Evolutionary conservation across 352 stramenopile genomes (phyloP), one percentile per base, ranked within the genome.

Genomic region (Phytophthora kernoviae): DNA sequence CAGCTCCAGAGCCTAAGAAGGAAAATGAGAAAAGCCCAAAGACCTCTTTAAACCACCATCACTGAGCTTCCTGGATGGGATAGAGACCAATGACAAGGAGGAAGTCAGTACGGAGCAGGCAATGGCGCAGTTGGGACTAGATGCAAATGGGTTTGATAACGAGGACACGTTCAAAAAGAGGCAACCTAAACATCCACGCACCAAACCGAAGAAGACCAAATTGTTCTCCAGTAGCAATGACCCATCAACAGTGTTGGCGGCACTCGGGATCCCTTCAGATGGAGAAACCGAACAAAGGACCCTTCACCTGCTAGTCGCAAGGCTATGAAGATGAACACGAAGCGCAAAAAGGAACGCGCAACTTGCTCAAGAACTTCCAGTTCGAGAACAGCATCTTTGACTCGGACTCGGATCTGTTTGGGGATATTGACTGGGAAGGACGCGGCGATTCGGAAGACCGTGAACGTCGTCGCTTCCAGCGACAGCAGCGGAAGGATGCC

Each of bases 351-450:
- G 76, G 80, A 30, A 74, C 77, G 1, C 84, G 81, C 48, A 84
- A 77, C 37, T 39, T 91, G 54, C 63, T 93, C 22, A 75, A 92
- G 68, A 89, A 87, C 41, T 92, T 95, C 66, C 83, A 90, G 65
- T 93, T 94, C 44, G 87, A 95, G 59, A 91, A 93, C 71, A 93
- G 81, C 56, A 79, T 95, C 15, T 95, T 95, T 39, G 83, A 87
- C 59, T 68, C 65, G 11, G 71, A 82, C 17, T 63, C 73, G 27
- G 77, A 88, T 43, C 58, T 93, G 27, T 95, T 95, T 61, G 73
- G 76, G 6, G 77, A 95, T 46, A 73, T 95, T 6, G 74, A 93
- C 41, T 95, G 86, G 86, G 74, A 87, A 12, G 77, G 78, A 9
- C 68, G 72, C 32, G 64, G 53, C 17, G 68, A 83, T 39, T 60